Percentiles rank a stretch among this genome's conserved stretches.
These are phyloP conservation scores for Testicularia cyperi DNA, from an alignment of 1,284 basidiomycete species.

Conservation along the genomic window DNA sequence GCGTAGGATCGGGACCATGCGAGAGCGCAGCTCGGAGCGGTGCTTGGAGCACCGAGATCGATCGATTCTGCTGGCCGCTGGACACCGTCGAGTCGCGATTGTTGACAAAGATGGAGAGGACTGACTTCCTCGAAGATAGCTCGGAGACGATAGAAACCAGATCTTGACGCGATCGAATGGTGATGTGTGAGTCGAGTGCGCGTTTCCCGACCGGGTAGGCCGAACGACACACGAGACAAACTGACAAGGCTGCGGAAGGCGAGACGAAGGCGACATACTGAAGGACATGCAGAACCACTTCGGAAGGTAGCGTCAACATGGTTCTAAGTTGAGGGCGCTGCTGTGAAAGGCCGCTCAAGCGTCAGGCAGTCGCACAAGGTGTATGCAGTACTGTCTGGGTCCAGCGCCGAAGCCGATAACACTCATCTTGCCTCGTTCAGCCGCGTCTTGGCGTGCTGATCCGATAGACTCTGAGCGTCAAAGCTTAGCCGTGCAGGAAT, in stretches of 20 bases:
- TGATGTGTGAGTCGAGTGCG: not conserved
- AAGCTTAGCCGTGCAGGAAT: too few species aligned
- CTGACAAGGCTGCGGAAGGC: not conserved
- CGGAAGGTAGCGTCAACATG: not conserved
- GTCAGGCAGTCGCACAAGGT: too few species aligned
- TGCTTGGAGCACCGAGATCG: not conserved
- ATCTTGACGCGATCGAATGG: not conserved
- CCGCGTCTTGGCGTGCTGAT: too few species aligned
- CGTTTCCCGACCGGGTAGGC: not conserved
- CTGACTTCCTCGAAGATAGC: not conserved
- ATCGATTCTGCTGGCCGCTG: too few species aligned
- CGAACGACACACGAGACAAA: not conserved
- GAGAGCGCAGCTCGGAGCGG: not conserved
- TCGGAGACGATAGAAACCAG: not conserved
- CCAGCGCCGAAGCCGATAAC: too few species aligned
- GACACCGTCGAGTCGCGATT: not conserved
- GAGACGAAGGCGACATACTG: not conserved
- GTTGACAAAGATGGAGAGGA: not conserved
- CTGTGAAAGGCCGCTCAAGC: too few species aligned
- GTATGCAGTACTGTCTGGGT: too few species aligned
- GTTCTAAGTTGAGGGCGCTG: too few species aligned
- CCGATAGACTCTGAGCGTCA: too few species aligned
- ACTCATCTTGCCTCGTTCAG: too few species aligned
- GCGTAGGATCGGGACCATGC: not conserved
- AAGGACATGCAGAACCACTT: not conserved